Percentiles rank a stretch among this genome's conserved stretches.
Evolutionary conservation across 2,329 filamentous ascomycete species (phyloP).

Genomic region (Ampelomyces quisqualis): DNA sequence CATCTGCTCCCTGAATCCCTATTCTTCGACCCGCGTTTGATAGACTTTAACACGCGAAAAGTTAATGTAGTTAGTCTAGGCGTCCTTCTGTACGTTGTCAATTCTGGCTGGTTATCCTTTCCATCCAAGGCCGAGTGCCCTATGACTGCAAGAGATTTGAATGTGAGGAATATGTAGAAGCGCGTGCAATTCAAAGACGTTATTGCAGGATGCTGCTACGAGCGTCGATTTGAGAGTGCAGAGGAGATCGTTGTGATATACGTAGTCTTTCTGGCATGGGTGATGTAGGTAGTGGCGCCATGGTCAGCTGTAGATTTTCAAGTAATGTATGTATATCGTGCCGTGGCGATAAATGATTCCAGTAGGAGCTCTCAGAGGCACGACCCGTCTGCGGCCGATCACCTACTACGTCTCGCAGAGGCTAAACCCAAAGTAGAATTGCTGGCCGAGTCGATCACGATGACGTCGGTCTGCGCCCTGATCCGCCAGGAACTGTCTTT

Average conservation of each 20-base stretch:
- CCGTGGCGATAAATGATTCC: too few species aligned
- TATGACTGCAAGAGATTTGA: not conserved
- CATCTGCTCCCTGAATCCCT: not conserved
- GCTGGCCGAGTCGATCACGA: conserved; percentile 6
- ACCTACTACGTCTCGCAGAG: too few species aligned
- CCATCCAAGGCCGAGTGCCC: not conserved
- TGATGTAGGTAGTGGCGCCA: too few species aligned
- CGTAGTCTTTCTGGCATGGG: too few species aligned
- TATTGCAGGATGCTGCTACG: not conserved
- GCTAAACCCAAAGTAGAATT: conserved; percentile 6
- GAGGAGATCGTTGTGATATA: not conserved
- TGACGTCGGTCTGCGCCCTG: conserved; percentile 8
- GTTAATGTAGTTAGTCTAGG: not conserved
- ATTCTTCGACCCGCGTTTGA: not conserved
- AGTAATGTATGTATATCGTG: too few species aligned
- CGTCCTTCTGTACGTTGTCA: not conserved
- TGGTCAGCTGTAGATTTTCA: too few species aligned
- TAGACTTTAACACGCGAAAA: not conserved
- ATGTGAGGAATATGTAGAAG: not conserved
- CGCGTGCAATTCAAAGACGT: not conserved
- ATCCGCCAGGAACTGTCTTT: conserved; percentile 9
- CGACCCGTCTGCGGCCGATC: not conserved
- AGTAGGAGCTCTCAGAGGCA: too few species aligned
- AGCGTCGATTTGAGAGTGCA: not conserved
- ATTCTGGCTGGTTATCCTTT: not conserved